A percentile compares a stretch with the other conserved stretches of the same genome.
phyloP scores from a whole-genome alignment of 495 filamentous ascomycete genomes.

The Penicillium diatomitis region DNA sequence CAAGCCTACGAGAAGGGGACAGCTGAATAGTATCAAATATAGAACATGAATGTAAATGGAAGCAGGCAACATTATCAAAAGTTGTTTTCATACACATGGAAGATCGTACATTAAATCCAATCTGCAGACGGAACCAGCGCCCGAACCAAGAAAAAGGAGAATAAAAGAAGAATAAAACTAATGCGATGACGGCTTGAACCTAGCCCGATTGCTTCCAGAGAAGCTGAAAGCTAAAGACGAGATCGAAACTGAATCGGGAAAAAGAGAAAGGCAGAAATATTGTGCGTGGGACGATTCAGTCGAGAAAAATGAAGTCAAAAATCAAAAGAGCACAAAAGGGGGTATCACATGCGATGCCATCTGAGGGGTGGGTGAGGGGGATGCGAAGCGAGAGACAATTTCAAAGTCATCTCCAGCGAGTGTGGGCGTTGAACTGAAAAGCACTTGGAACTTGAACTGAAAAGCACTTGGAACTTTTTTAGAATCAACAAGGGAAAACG shows the following conservation, averaged over 20 bases:
- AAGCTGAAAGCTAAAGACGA: too few species aligned
- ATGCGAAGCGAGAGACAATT: not conserved
- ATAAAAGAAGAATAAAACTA: not conserved
- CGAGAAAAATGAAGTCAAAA: not conserved
- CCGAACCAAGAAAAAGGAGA: not conserved
- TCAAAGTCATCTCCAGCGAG: slow-evolving; percentile 19
- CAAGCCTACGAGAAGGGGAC: too few species aligned
- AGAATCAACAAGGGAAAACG: too few species aligned
- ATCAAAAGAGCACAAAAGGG: slow-evolving; percentile 1
- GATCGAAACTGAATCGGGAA: too few species aligned
- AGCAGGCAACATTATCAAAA: not conserved
- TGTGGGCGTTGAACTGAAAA: slow-evolving; percentile 1
- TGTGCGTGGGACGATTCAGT: not conserved
- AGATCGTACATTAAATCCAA: not conserved
- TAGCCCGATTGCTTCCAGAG: too few species aligned
- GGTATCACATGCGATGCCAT: slow-evolving; percentile 28
- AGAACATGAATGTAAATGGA: too few species aligned
- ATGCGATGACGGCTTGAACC: too few species aligned
- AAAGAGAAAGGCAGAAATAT: too few species aligned
- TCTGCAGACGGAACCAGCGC: not conserved
- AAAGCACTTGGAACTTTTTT: too few species aligned
- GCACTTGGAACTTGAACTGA: not conserved
- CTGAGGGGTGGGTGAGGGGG: slow-evolving; percentile 1
- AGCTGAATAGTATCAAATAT: too few species aligned
- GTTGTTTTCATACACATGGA: slow-evolving; percentile 1